These are phyloP conservation scores for Colletotrichum gigasporum DNA, from an alignment of 2,329 filamentous ascomycete species.

Conservation along the genomic window DNA sequence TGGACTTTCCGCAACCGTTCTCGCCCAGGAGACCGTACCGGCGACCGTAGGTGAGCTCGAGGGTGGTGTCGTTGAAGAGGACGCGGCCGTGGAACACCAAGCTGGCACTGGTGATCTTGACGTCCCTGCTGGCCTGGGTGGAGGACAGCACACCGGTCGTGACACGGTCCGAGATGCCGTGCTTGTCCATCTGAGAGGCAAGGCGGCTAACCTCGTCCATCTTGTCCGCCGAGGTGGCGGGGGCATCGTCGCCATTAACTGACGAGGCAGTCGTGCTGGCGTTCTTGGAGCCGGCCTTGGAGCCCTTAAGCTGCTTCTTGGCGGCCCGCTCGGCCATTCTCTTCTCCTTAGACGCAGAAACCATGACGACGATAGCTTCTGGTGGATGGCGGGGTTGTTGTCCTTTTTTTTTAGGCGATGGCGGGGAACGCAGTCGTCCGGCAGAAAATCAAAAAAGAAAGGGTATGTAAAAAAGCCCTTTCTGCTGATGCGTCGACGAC, in stretches of 20 bases:
- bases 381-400: conserved; percentile 28
- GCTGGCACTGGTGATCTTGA: conserved; percentile 94
- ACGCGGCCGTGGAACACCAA: conserved; percentile 98
- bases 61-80: conserved; percentile 89
- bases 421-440: conserved; percentile 28
- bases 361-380: conserved; percentile 57
- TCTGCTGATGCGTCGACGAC: conserved; percentile 13
- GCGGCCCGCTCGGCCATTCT: conserved; percentile 76
- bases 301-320: conserved; percentile 79
- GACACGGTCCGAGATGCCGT: conserved; percentile 95
- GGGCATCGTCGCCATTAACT: conserved; percentile 77
- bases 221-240: conserved; percentile 77
- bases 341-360: conserved; percentile 75
- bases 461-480: not conserved
- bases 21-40: conserved; percentile 96
- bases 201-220: conserved; percentile 86
- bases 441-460: conserved; percentile 7
- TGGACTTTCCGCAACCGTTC: conserved; percentile 99
- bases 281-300: conserved; percentile 68
- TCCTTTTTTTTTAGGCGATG: conserved; percentile 29
- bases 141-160: conserved; percentile 97
- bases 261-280: conserved; percentile 63
- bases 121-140: conserved; percentile 84
- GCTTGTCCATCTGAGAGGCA: conserved; percentile 92
- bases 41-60: conserved; percentile 92